Conservation (phyloP, 2,329 filamentous ascomycete genomes). For the Aspergillus pseudonomiae region DNA sequence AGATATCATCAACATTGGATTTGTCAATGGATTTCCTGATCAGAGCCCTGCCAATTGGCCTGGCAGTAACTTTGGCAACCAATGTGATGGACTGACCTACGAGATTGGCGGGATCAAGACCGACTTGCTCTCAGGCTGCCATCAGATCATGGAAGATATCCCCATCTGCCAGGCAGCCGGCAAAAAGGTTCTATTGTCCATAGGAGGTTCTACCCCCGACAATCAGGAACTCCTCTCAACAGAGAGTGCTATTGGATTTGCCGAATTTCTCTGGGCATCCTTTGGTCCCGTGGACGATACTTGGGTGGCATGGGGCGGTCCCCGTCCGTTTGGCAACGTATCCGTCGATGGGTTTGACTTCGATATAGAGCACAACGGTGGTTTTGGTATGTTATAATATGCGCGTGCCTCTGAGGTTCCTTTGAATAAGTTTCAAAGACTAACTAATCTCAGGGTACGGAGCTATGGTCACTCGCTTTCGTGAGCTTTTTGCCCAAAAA, state of each 20-base stretch:
- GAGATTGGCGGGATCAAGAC: conserved; percentile 41
- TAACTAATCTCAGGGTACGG: conserved; percentile 44
- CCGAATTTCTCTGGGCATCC: conserved; percentile 54
- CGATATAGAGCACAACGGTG: conserved; percentile 45
- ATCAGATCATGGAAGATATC: conserved; percentile 48
- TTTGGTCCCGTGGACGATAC: conserved; percentile 48
- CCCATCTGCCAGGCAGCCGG: conserved; percentile 43
- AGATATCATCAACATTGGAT: conserved; percentile 61
- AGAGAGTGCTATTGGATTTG: conserved; percentile 48
- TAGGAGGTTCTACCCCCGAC: conserved; percentile 48
- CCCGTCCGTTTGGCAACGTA: conserved; percentile 52
- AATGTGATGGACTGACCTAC: conserved; percentile 50
- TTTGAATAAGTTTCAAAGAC: no score
- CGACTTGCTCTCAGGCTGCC: conserved; percentile 48
- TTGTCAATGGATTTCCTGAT: conserved; percentile 58
- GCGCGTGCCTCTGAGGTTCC: not conserved
- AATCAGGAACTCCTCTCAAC: conserved; percentile 49
- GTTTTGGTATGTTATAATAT: conserved; percentile 28
- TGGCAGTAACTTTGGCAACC: conserved; percentile 60
- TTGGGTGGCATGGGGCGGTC: conserved; percentile 36
- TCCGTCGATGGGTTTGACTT: conserved; percentile 58
- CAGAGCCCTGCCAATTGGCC: conserved; percentile 50
- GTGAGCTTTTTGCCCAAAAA: conserved; percentile 41
- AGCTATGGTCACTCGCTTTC: conserved; percentile 52
- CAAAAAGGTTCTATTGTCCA: conserved; percentile 51